Base-by-base conservation (phyloP, 805 yeast genomes). In the Candida quercuum region DNA sequence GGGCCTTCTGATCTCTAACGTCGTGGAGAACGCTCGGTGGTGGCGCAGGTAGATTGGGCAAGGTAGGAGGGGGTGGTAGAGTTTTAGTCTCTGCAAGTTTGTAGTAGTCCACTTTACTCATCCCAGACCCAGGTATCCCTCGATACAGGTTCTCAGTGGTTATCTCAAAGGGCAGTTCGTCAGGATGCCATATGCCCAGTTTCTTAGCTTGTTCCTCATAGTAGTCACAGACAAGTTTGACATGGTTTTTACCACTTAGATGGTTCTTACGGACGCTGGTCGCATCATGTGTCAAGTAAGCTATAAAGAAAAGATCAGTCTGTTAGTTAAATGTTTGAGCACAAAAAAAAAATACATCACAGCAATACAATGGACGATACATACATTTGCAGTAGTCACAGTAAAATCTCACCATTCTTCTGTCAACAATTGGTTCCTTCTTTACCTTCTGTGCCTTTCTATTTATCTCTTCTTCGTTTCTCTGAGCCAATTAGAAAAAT, bases 221-320 rank as follows among this genome's bases (percentile, higher is more conserved):
- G 63, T 85, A 86, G 39, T 81, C 83, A 41, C 87, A 78, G 35
- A 82, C 84, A 37, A 73, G 68, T 42, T 74, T 71, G 30, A 84
- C 66, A 59, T 87, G 96, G 57, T 84, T 81, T 49, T 74, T 76
- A 9, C 96, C 96, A 28, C 72, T 64, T 29, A 84, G 58, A 59
- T 87, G 96, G 29, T 87, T 78, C 52, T 82, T 81, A 17, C 95
- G 63, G 38, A 87, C 96, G 62, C 93, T 82, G 49, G 77, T 66
- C n/a, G 93, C 82, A 59, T 86, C 95, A 56, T 87, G 96, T 2
- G 96, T 87, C 40, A 88, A 64, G 50, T 82, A 81, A 15, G 87
- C 72, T 61, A 40, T 14, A 16, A 27, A 9, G 18, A 23, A 6
- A n/a, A n/a, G n/a, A n/a, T n/a, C n/a, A n/a, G n/a, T n/a, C n/a